Evolutionary conservation across 495 filamentous ascomycete genomes (phyloP), one percentile per base, ranked within the genome.

Genomic region (Talaromyces liani): DNA sequence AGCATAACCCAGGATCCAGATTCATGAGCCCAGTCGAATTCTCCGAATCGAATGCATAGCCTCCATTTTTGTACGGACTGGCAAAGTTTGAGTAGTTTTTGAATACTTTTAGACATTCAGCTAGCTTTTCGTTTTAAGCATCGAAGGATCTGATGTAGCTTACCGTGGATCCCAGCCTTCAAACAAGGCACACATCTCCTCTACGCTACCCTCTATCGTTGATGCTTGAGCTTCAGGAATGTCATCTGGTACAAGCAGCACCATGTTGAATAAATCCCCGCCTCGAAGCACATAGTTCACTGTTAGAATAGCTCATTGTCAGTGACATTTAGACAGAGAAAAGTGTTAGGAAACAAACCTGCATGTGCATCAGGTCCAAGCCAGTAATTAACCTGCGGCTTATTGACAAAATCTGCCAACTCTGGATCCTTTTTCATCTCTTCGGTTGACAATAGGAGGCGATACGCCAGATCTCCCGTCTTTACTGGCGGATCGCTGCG

Each of bases 391-490:
- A 90, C 87, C 16, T 80, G 79, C 0, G 86, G 82, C 45, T 20
- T 84, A 81, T 75, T 53, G 68, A 72, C 63, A 70, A 87, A 56
- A 58, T 79, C 72, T 2, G n/a, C 77, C 71, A 75, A 82, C 77
- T 80, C 76, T n/a, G 73, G 74, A 63, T 86, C 80, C 53, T 81
- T 76, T 0, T 60, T 60, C 73, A 76, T 75, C 64, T 77, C 71
- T 54, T 71, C 33, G 4, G 82, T 79, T 3, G 74, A 77, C 24
- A 91, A 66, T 29, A 91, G 69, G 6, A 91, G 65, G 20, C 88
- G 75, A 67, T 89, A 90, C 6, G 87, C 88, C 20, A 91, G 73
- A 71, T 90, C 88, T 0, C 88, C 88, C 1, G 87, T 90, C 24
- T 82, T 81, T 0, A 77, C 66, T 6, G 85, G 83, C 1, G 72